Conservation (phyloP, 2,329 filamentous ascomycete species). For the Colletotrichum falcatum region DNA sequence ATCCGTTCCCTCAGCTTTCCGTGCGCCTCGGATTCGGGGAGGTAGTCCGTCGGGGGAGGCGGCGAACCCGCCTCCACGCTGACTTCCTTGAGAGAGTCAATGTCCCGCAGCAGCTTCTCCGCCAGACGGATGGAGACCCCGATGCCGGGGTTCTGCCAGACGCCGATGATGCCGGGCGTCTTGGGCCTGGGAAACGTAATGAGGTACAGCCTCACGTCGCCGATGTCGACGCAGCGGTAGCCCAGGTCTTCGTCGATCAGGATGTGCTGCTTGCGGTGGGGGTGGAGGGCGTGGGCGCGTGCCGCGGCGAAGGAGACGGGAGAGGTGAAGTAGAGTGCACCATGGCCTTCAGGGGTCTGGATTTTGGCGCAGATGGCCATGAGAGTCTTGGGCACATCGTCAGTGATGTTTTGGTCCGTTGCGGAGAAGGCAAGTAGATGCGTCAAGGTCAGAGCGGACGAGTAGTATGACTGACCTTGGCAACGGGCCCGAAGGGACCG, state of each 20-base stretch:
- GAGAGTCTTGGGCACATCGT: conserved; percentile 49
- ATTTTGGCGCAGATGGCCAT: conserved; percentile 51
- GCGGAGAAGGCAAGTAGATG: background rate
- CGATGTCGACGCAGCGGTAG: conserved; percentile 57
- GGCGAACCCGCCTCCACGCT: conserved; percentile 47
- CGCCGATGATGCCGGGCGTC: conserved; percentile 52
- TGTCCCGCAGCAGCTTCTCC: conserved; percentile 55
- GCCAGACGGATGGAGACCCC: conserved; percentile 61
- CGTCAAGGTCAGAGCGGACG: background rate
- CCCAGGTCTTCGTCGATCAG: conserved; percentile 51
- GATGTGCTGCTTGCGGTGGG: conserved; percentile 51
- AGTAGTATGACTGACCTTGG: conserved; percentile 46
- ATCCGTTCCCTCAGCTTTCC: conserved; percentile 55
- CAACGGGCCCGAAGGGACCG: conserved; percentile 53
- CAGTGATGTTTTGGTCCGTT: background rate
- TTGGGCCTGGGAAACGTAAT: conserved; percentile 55
- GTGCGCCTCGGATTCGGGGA: conserved; percentile 55
- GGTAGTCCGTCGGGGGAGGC: conserved; percentile 52
- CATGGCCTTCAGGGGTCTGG: conserved; percentile 45
- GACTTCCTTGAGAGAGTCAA: conserved; percentile 52
- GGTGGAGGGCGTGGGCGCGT: conserved; percentile 49
- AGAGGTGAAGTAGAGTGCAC: conserved; percentile 47
- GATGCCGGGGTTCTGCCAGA: conserved; percentile 60
- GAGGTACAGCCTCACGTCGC: conserved; percentile 57
- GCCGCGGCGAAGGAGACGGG: conserved; percentile 46